These are phyloP conservation scores for Ophiostoma ips DNA, from an alignment of 2,329 filamentous ascomycete species.

Conservation along the genomic window DNA sequence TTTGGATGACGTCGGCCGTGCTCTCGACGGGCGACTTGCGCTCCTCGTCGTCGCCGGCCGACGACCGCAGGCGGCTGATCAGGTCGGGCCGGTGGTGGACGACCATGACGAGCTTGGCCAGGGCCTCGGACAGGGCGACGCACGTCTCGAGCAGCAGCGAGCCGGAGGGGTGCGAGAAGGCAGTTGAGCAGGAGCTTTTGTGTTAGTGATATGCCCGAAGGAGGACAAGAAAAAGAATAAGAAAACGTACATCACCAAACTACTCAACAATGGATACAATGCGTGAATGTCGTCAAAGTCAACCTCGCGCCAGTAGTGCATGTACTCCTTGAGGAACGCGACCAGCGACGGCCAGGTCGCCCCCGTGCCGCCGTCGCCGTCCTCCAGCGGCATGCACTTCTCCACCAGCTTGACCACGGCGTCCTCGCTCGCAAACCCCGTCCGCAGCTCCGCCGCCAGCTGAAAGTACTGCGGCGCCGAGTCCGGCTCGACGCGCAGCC, in stretches of 20 bases:
- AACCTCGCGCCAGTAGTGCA: conserved; percentile 69
- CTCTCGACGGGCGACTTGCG: conserved; percentile 72
- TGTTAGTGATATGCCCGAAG: background rate
- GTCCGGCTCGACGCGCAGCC: conserved; percentile 61
- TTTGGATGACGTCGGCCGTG: conserved; percentile 77
- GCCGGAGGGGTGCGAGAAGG: conserved; percentile 66
- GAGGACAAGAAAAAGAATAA: background rate
- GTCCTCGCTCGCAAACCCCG: conserved; percentile 35
- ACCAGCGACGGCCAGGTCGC: conserved; percentile 64
- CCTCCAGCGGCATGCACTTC: conserved; percentile 47
- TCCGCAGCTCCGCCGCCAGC: conserved; percentile 53
- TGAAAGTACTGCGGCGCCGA: conserved; percentile 52
- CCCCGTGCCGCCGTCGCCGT: conserved; percentile 47
- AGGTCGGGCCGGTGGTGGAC: conserved; percentile 71
- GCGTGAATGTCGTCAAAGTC: conserved; percentile 60
- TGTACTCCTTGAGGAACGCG: conserved; percentile 67
- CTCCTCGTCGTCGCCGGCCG: conserved; percentile 44
- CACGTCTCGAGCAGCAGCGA: conserved; percentile 71
- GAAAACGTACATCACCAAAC: conserved; percentile 26
- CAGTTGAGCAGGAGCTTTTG: conserved; percentile 63
- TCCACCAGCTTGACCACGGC: conserved; percentile 51
- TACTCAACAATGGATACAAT: conserved; percentile 61
- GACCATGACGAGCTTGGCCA: conserved; percentile 71
- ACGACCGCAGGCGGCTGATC: conserved; percentile 40
- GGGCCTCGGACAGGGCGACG: conserved; percentile 64